Conservation (phyloP, 768 basidiomycete species). For the Favolaschia claudopus region DNA sequence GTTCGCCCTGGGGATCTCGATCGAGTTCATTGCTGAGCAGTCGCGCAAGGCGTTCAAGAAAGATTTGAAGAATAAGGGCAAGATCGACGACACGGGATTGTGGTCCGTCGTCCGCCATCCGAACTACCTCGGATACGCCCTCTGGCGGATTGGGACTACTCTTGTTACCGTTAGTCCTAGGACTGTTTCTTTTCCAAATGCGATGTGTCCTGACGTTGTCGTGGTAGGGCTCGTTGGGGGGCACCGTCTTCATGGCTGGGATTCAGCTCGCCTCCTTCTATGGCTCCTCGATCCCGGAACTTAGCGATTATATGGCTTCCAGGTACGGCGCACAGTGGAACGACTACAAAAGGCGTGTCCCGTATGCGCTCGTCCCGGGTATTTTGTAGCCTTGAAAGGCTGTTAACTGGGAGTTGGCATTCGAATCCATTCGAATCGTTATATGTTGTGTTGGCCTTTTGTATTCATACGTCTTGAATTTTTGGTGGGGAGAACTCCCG, state of each 20-base stretch:
- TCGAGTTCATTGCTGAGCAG: slow-evolving; percentile 30
- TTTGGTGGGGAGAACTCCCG: too few species aligned
- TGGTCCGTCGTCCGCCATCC: slow-evolving; percentile 34
- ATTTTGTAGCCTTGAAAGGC: too few species aligned
- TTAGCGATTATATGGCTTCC: slow-evolving; percentile 5
- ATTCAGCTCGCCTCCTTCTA: background rate
- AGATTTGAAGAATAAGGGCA: slow-evolving; percentile 31
- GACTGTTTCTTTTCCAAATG: background rate
- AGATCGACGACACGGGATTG: slow-evolving; percentile 29
- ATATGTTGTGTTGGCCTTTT: too few species aligned
- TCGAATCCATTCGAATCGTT: too few species aligned
- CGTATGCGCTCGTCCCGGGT: slow-evolving; percentile 18
- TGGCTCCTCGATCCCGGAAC: background rate
- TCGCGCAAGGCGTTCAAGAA: slow-evolving; percentile 34
- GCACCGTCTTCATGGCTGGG: background rate
- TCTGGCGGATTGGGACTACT: slow-evolving; percentile 33
- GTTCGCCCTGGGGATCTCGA: slow-evolving; percentile 22
- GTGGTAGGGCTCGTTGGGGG: slow-evolving; percentile 11
- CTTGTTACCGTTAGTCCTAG: slow-evolving; percentile 18
- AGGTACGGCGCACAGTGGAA: slow-evolving; percentile 19
- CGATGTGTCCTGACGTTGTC: background rate
- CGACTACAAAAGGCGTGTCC: slow-evolving; percentile 16
- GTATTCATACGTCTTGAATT: too few species aligned
- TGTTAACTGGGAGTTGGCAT: too few species aligned
- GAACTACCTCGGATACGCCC: slow-evolving; percentile 33